Evolutionary conservation across 1,139 yeast genomes (phyloP).

Genomic region (Suhomyces yuchorum): DNA sequence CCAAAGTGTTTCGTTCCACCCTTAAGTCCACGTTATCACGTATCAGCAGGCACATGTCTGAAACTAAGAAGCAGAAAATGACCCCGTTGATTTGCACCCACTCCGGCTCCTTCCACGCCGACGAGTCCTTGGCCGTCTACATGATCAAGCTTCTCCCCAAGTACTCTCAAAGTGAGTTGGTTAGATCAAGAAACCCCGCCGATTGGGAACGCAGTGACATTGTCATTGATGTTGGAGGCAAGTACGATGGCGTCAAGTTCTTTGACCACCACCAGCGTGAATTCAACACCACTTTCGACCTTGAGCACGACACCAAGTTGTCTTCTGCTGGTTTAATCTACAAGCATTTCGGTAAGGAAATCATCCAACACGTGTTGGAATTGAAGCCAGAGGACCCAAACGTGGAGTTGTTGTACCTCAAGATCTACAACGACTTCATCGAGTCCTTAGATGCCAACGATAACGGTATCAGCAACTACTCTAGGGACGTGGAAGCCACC

Average conservation of each 20-base stretch:
- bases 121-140: constrained; percentile 93
- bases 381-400: constrained; percentile 37
- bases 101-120: constrained; percentile 96
- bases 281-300: constrained; percentile 41
- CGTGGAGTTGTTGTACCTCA: constrained; percentile 65
- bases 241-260: constrained; percentile 81
- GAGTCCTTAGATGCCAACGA: constrained; percentile 94
- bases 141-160: constrained; percentile 76
- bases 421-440: constrained; percentile 79
- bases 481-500: constrained; percentile 48
- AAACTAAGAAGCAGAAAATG: constrained; percentile 26
- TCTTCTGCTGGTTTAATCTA: constrained; percentile 93
- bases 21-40: background rate
- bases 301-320: constrained; percentile 61
- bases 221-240: constrained; percentile 94
- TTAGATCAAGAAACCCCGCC: constrained; percentile 80
- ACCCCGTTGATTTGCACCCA: constrained; percentile 75
- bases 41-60: constrained; percentile 12
- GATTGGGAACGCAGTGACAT: constrained; percentile 88
- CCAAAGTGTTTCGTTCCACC: background rate
- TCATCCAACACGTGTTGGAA: constrained; percentile 51
- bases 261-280: constrained; percentile 96
- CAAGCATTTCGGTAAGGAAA: constrained; percentile 88
- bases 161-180: constrained; percentile 63
- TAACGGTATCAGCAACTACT: constrained; percentile 82